Evolutionary conservation across 164 flowering plant species (phyloP).

Genomic region (Stephania japonica): DNA sequence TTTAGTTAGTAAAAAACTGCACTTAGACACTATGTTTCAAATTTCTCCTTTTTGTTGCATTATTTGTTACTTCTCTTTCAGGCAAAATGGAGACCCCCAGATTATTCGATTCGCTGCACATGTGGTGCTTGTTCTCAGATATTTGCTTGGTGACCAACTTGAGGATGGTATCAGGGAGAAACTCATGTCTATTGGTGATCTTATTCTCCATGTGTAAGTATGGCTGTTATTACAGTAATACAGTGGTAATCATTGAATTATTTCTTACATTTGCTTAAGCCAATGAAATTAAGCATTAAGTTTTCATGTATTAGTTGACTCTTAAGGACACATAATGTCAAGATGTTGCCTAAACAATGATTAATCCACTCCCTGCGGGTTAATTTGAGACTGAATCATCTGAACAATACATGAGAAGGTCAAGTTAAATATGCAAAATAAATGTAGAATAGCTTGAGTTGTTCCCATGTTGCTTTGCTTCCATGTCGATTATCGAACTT

Average conservation of each 20-base stretch:
- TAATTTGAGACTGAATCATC: too few species aligned
- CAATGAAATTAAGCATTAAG: too few species aligned
- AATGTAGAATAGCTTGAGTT: too few species aligned
- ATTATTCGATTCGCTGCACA: conserved; percentile 98
- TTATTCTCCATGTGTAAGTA: conserved; percentile 83
- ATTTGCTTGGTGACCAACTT: conserved; percentile 67
- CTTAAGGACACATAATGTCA: background rate
- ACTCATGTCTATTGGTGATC: conserved; percentile 79
- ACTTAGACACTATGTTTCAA: background rate
- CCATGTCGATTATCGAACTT: too few species aligned
- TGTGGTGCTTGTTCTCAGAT: conserved; percentile 85
- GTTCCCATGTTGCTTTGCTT: too few species aligned
- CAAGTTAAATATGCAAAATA: too few species aligned
- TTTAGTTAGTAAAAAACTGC: background rate
- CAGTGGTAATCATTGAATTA: too few species aligned
- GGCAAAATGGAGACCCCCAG: conserved; percentile 96
- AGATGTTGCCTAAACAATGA: too few species aligned
- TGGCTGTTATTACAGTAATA: background rate
- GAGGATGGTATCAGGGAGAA: conserved; percentile 72
- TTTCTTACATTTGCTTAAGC: background rate
- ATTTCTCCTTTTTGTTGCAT: background rate
- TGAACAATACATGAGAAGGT: too few species aligned
- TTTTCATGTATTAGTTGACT: too few species aligned
- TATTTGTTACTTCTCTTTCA: conserved; percentile 22
- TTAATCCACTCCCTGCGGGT: too few species aligned